A percentile compares a stretch with the other conserved stretches of the same genome.
Conservation (phyloP, 495 filamentous ascomycete genomes). For the Saxophila tyrrhenica region DNA sequence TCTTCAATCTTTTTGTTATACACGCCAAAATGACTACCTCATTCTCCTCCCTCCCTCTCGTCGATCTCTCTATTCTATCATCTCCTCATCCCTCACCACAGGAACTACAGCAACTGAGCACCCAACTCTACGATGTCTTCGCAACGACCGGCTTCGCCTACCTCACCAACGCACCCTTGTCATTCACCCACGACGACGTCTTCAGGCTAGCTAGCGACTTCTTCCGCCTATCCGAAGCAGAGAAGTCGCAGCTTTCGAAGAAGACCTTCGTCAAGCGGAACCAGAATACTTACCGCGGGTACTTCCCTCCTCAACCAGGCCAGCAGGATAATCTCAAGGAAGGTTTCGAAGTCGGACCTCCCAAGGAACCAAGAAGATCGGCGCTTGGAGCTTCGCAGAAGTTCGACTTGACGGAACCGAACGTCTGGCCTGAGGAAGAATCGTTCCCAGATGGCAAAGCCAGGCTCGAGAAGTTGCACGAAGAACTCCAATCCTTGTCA, state of each 20-base stretch:
- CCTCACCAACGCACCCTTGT: slow-evolving; percentile 32
- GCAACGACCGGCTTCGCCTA: slow-evolving; percentile 39
- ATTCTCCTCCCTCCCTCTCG: slow-evolving; percentile 35
- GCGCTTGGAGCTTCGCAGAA: slow-evolving; percentile 1
- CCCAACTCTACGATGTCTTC: slow-evolving; percentile 32
- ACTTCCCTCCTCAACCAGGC: slow-evolving; percentile 33
- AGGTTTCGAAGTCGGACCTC: slow-evolving; percentile 37
- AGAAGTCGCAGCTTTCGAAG: slow-evolving; percentile 36
- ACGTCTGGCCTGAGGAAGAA: slow-evolving; percentile 31
- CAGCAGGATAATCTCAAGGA: slow-evolving; percentile 36
- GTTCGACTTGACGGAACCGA: slow-evolving; percentile 35
- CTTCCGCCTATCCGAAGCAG: slow-evolving; percentile 26
- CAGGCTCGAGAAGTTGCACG: slow-evolving; percentile 31
- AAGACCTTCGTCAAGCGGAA: slow-evolving; percentile 30
- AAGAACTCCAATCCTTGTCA: slow-evolving; percentile 34
- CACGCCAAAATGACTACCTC: slow-evolving; percentile 19
- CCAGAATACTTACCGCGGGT: slow-evolving; percentile 37
- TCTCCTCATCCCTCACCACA: slow-evolving; percentile 11
- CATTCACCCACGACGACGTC: slow-evolving; percentile 32
- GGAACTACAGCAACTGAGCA: slow-evolving; percentile 22
- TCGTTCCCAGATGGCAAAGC: slow-evolving; percentile 13
- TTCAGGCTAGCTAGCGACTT: slow-evolving; percentile 34
- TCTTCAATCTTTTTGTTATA: not conserved
- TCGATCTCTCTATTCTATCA: slow-evolving; percentile 31
- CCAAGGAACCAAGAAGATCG: not conserved